Conservation (phyloP, 805 yeast genomes). For the Spathaspora boniae region DNA sequence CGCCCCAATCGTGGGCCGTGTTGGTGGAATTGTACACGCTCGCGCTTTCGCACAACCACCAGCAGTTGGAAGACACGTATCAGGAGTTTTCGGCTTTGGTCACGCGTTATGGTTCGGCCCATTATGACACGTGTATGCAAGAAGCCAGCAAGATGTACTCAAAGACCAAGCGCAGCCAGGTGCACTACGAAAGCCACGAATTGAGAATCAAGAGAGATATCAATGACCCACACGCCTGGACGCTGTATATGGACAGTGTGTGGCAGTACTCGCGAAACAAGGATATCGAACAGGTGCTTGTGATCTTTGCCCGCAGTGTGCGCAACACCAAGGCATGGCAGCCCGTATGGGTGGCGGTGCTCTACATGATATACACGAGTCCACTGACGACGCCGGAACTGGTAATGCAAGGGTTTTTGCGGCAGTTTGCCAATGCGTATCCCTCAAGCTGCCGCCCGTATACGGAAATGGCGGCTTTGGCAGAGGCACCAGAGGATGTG, state of each 20-base stretch:
- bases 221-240: constrained; percentile 22
- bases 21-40: no score
- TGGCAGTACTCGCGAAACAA: constrained; percentile 16
- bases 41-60: no score
- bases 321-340: constrained; percentile 13
- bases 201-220: constrained; percentile 15
- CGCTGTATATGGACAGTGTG: constrained; percentile 28
- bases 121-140: constrained; percentile 35
- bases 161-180: constrained; percentile 22
- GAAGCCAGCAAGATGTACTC: constrained; percentile 30
- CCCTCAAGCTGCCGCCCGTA: constrained; percentile 24
- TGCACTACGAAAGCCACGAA: constrained; percentile 37
- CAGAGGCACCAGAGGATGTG: constrained; percentile 12
- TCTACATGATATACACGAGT: constrained; percentile 24
- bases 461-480: constrained; percentile 12
- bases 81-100: constrained; percentile 39
- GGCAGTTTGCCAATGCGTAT: constrained; percentile 22
- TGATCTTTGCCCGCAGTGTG: constrained; percentile 31
- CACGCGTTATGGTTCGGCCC: constrained; percentile 20
- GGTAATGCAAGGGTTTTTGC: constrained; percentile 19
- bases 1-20: no score
- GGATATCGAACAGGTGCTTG: constrained; percentile 11
- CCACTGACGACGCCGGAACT: constrained; percentile 6
- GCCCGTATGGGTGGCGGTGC: constrained; percentile 25
- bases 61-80: constrained; percentile 36